phyloP scores from a whole-genome alignment of 1,284 basidiomycete genomes.

The Austroboletus niveus region DNA sequence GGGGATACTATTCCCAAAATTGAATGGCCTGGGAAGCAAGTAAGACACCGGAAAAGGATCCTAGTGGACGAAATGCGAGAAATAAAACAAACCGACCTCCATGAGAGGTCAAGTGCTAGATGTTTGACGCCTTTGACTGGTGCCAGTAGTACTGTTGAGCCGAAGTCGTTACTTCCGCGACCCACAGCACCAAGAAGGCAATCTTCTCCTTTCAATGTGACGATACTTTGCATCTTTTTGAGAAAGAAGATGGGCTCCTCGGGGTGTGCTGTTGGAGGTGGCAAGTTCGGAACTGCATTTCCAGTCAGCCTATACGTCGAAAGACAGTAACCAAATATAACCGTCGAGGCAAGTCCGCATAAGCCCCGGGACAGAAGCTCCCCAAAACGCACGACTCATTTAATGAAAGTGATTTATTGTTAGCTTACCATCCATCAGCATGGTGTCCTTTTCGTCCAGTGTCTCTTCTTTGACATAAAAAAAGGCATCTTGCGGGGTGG shows the following conservation, averaged over 20 bases:
- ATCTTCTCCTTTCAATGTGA: conserved; percentile 20
- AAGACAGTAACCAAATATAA: conserved; percentile 22
- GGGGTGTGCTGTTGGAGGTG: conserved; percentile 46
- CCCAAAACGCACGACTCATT: conserved; percentile 8
- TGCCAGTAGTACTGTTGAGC: conserved; percentile 39
- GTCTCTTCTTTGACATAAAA: conserved; percentile 50
- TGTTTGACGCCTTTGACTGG: conserved; percentile 59
- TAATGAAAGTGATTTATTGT: conserved; percentile 13
- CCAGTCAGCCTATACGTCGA: conserved; percentile 17
- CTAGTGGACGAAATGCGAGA: background rate
- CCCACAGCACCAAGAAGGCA: background rate
- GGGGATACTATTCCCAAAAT: conserved; percentile 45
- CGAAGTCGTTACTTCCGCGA: conserved; percentile 5
- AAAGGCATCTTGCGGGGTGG: conserved; percentile 23
- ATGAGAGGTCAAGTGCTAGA: conserved; percentile 61
- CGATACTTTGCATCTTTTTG: conserved; percentile 32
- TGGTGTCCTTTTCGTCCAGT: conserved; percentile 48
- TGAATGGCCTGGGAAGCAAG: conserved; percentile 37
- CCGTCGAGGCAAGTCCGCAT: conserved; percentile 21
- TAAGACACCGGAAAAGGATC: background rate
- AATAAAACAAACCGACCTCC: conserved; percentile 49
- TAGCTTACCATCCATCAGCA: conserved; percentile 52
- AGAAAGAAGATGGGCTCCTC: conserved; percentile 36
- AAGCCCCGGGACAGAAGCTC: conserved; percentile 18
- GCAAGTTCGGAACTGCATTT: conserved; percentile 49